These are phyloP conservation scores for Adansonia grandidieri DNA, from an alignment of 441 rosid genomes.

Conservation along the genomic window DNA sequence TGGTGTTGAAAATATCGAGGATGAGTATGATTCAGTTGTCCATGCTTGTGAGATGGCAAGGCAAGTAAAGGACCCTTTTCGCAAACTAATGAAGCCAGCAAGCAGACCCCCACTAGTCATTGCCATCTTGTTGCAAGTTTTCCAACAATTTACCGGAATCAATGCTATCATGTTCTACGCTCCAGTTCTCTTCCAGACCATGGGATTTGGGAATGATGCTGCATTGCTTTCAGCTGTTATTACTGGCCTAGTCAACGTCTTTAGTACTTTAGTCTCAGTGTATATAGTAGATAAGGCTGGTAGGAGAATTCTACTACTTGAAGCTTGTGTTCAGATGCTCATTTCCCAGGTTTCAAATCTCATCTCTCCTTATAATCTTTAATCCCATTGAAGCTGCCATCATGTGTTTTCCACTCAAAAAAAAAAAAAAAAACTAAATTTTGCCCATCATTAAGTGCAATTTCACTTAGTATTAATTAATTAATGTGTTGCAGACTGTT, in stretches of 20 bases:
- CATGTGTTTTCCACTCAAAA: too few relatives aligned
- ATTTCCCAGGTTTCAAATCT: slow-evolving; percentile 33
- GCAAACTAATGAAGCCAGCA: slow-evolving; percentile 41
- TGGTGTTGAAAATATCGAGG: slow-evolving; percentile 52
- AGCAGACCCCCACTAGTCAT: slow-evolving; percentile 60
- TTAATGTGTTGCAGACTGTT: slow-evolving; percentile 28
- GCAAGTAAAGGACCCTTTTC: slow-evolving; percentile 49
- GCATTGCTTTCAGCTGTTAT: slow-evolving; percentile 26
- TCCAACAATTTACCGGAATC: slow-evolving; percentile 31
- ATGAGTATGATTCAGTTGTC: slow-evolving; percentile 49
- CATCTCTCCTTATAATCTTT: background rate
- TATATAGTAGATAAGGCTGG: slow-evolving; percentile 23
- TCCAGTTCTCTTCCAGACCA: slow-evolving; percentile 27
- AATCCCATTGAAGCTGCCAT: too few relatives aligned
- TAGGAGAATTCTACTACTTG: slow-evolving; percentile 36
- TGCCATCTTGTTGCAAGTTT: slow-evolving; percentile 47
- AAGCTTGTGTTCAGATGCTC: slow-evolving; percentile 52
- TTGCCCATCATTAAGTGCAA: background rate
- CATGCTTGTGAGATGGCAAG: slow-evolving; percentile 50
- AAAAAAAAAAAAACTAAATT: too few relatives aligned
- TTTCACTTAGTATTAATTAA: background rate
- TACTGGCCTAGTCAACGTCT: slow-evolving; percentile 30
- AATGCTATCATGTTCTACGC: slow-evolving; percentile 32
- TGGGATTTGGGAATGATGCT: slow-evolving; percentile 29
- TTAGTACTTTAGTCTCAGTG: slow-evolving; percentile 18